These are phyloP conservation scores for Cladobotryum mycophilum DNA, from an alignment of 2,329 filamentous ascomycete species.

Conservation along the genomic window DNA sequence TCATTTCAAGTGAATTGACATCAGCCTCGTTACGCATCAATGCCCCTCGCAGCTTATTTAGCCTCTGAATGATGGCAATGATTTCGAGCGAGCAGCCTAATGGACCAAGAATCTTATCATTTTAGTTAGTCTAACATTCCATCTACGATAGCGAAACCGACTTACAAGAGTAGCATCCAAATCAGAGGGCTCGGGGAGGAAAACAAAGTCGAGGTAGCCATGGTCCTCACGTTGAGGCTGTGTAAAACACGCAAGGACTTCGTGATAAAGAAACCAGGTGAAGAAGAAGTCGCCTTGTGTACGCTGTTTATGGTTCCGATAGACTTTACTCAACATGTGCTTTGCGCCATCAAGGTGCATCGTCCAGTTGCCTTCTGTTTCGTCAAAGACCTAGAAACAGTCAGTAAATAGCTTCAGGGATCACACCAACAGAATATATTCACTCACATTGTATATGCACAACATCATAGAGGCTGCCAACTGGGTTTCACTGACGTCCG, in stretches of 20 bases:
- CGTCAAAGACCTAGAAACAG: constrained; percentile 38
- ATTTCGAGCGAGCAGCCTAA: constrained; percentile 42
- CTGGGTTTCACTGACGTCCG: constrained; percentile 27
- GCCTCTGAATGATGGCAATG: constrained; percentile 36
- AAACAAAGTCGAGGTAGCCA: constrained; percentile 7
- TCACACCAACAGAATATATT: neutral
- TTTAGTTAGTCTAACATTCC: neutral
- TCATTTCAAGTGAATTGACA: constrained; percentile 12
- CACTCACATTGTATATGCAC: constrained; percentile 41
- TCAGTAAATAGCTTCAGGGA: neutral
- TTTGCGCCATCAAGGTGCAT: constrained; percentile 39
- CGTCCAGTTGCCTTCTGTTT: constrained; percentile 40
- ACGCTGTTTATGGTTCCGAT: constrained; percentile 16
- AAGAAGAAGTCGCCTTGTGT: constrained; percentile 33
- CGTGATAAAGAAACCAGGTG: constrained; percentile 43
- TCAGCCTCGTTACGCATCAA: constrained; percentile 6
- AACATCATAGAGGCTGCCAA: constrained; percentile 45
- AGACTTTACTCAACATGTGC: constrained; percentile 25
- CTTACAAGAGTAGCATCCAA: constrained; percentile 11
- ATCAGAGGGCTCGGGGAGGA: constrained; percentile 5
- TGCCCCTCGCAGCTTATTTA: constrained; percentile 30
- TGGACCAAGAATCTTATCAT: constrained; percentile 39
- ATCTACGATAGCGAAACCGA: neutral
- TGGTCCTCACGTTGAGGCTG: constrained; percentile 20
- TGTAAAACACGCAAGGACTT: constrained; percentile 39